Evolutionary conservation across 2,329 filamentous ascomycete species (phyloP), one percentile per base, ranked within the genome.

Genomic region (Lasiodiplodia theobromae): DNA sequence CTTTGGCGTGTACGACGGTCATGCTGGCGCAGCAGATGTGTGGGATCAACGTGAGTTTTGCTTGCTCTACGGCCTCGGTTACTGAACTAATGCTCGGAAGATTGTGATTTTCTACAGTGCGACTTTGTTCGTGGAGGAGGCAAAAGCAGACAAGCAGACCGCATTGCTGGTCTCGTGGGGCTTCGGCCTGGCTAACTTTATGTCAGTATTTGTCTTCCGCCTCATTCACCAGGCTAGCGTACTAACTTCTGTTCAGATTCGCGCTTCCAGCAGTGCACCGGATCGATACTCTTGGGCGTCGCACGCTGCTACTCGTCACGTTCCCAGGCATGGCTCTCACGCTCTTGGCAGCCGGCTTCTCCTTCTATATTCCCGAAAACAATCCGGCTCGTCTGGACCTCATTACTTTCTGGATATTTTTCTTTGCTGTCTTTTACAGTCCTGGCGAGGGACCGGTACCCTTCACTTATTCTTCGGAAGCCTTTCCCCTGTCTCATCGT

Each of bases 361-460:
- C 78, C 8, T 74, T 83, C 38, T 77, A 78, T 34, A 73, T 77
- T 71, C 66, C 16, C 64, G 62, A 73, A 69, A 73, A 74, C 60
- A 66, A 57, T 68, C 72, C 75, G 8, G 57, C 68, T 12, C 68
- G 71, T 2, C 68, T 73, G 7, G 78, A 73, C 47, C 77, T 73
- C 31, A 77, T 83, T 38, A 80, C 79, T 11, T 75, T 77, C 1
- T 79, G 78, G 67, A 77, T 82, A 60, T 87, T 82, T 78, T 77
- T 86, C 18, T 86, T 86, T 72, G 85, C 84, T 71, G 80, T 86
- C 14, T 82, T 83, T 34, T 86, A 86, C 73, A 82, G 80, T 0
- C 81, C 84, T 1, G 80, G 80, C 21, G 79, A 80, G 74, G 80
- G 80, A 3, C 80, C 80, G 0, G 78, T 81, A 1, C 78, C 80